phyloP scores from a whole-genome alignment of 805 yeast genomes.

The Cephaloascus fragrans region DNA sequence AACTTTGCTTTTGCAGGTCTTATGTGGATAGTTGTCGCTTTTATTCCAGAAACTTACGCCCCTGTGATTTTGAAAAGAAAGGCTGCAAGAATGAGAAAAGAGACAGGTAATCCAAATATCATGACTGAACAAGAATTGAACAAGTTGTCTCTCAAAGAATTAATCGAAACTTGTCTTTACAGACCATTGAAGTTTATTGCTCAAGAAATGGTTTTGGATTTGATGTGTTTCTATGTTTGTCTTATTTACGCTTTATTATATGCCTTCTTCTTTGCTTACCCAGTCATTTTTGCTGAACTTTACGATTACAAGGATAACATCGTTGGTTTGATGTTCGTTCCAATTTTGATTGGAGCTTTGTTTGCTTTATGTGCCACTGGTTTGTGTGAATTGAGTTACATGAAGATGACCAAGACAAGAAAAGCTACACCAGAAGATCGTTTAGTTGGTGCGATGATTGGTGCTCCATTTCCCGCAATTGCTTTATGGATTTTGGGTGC shows the following conservation, averaged over 20 bases:
- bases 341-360: conserved; percentile 80
- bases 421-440: conserved; percentile 74
- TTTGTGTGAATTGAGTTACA: conserved; percentile 53
- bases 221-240: conserved; percentile 80
- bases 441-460: conserved; percentile 71
- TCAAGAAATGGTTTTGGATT: conserved; percentile 78
- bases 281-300: conserved; percentile 72
- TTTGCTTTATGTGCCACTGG: conserved; percentile 72
- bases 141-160: conserved; percentile 58
- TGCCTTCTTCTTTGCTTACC: conserved; percentile 93
- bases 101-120: conserved; percentile 73
- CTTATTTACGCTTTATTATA: conserved; percentile 83
- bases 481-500: conserved; percentile 77
- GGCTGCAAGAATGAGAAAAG: conserved; percentile 60
- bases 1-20: conserved; percentile 88
- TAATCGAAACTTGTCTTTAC: conserved; percentile 60
- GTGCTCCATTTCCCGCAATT: conserved; percentile 75
- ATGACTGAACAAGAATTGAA: conserved; percentile 92
- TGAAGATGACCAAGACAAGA: conserved; percentile 39
- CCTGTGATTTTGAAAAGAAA: conserved; percentile 66
- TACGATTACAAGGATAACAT: conserved; percentile 71
- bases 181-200: conserved; percentile 73
- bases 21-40: conserved; percentile 56
- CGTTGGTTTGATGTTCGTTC: conserved; percentile 82
- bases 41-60: conserved; percentile 86